Conservation (phyloP, 148 eudicot genomes). For the Nepenthes gracilis region DNA sequence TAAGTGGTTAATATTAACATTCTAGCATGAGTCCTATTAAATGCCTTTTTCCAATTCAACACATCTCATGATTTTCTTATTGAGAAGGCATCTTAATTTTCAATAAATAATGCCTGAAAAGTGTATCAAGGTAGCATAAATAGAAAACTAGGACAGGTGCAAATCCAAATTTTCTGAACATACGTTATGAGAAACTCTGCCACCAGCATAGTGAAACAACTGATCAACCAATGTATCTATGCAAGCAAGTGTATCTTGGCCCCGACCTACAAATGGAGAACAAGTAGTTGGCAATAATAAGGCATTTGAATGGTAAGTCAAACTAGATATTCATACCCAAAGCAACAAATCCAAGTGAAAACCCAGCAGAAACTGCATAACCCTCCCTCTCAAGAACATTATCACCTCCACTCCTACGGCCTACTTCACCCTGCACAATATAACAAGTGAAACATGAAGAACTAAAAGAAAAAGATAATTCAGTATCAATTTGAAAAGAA, state of each 20-base stretch:
- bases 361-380: conserved; percentile 97
- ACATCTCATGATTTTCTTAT: too few relatives aligned
- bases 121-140: too few relatives aligned
- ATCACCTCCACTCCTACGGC: conserved; percentile 98
- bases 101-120: too few relatives aligned
- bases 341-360: conserved; percentile 89
- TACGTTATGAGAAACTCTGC: conserved; percentile 58
- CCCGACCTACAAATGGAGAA: conserved; percentile 52
- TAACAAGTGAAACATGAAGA: neutral
- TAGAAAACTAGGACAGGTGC: too few relatives aligned
- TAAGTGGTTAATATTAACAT: too few relatives aligned
- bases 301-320: neutral
- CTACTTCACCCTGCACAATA: conserved; percentile 69
- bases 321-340: conserved; percentile 46
- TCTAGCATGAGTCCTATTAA: too few relatives aligned
- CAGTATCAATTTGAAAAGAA: conserved; percentile 2
- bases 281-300: conserved; percentile 11
- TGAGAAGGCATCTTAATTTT: too few relatives aligned
- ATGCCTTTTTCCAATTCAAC: too few relatives aligned
- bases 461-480: neutral
- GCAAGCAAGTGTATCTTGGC: conserved; percentile 68
- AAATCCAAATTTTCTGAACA: conserved; percentile 1
- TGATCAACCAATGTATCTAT: conserved; percentile 69
- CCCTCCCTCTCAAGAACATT: conserved; percentile 98
- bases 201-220: conserved; percentile 73